A percentile compares a stretch with the other conserved stretches of the same genome.
Evolutionary conservation across 2,329 filamentous ascomycete species (phyloP).

Genomic region (Calonectria ilicicola): DNA sequence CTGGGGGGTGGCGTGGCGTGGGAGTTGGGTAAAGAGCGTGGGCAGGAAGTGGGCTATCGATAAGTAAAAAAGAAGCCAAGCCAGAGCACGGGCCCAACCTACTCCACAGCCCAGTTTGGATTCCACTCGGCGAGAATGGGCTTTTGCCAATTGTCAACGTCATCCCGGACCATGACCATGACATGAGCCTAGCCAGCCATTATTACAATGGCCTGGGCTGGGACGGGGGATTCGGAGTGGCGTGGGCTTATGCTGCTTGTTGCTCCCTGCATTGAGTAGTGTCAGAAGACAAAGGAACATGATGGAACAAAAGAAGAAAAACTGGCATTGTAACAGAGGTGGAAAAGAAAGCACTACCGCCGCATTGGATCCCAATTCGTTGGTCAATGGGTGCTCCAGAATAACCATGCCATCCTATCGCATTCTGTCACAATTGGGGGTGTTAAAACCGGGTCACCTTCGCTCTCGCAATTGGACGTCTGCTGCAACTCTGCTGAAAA

Average conservation of each 20-base stretch:
- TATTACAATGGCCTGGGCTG: neutral
- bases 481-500: constrained; percentile 3
- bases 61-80: constrained; percentile 29
- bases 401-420: constrained; percentile 19
- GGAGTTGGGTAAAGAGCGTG: constrained; percentile 12
- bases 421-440: constrained; percentile 8
- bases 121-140: constrained; percentile 21
- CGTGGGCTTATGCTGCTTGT: constrained; percentile 13
- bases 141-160: constrained; percentile 37
- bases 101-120: constrained; percentile 17
- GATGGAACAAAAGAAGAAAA: neutral
- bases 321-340: neutral
- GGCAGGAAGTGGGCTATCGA: constrained; percentile 35
- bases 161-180: constrained; percentile 25
- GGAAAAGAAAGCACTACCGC: constrained; percentile 8
- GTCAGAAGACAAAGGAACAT: neutral
- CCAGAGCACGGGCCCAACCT: neutral
- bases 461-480: constrained; percentile 20
- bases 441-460: neutral
- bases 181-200: neutral
- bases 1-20: constrained; percentile 19
- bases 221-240: constrained; percentile 8
- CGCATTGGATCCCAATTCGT: constrained; percentile 15
- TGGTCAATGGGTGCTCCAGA: constrained; percentile 16
- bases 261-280: constrained; percentile 1